Base-by-base conservation (phyloP, 345 rosid species). In the Aquilaria yunnanensis region DNA sequence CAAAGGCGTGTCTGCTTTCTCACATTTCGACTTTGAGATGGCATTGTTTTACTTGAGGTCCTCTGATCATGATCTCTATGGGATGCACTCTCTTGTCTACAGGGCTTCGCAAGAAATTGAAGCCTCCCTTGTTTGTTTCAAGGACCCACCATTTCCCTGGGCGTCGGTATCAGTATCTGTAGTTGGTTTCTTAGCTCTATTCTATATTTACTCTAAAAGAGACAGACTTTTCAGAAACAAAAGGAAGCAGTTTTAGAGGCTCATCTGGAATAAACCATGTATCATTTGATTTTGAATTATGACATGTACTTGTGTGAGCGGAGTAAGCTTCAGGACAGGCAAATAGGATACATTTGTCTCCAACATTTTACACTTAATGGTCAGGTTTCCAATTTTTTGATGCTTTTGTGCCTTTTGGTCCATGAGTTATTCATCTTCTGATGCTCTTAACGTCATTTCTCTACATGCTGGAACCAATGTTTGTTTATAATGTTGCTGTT, bases 111-210 rank as follows among this genome's bases (percentile, higher is more conserved):
- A 91, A 74, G 86, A 89, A 56, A 75, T 91, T 57, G 96, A 91
- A 77, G 97, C 99, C 34, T 85, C 91, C 2, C 88, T 95, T 14
- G 80, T 75, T 66, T 95, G 99, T 79, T 95, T 95, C 75, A 77
- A 82, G 86, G 99, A 95, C 62, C 96, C 99, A 11, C 96, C 94
- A 31, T 78, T 95, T 71, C 99, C 96, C 12, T 89, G 97, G 99
- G 78, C 75, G 49, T 52, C 92, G 16, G 75, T 83, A 45, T 81
- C 84, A 41, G 59, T 85, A 60, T 85, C 79, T 10, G 91, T 59
- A 1, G 75, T 79, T 23, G 81, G 75, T 51, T 77, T 91, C 63
- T 71, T 91, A 75, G 81, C 81, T 67, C 72, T 95, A 37, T 71
- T 61, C 61, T 89, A 82, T 61, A 78, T 75, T 56, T 83, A 74